Evolutionary conservation across 345 rosid species (phyloP), one percentile per base, ranked within the genome.

Genomic region (Arabis alpina): DNA sequence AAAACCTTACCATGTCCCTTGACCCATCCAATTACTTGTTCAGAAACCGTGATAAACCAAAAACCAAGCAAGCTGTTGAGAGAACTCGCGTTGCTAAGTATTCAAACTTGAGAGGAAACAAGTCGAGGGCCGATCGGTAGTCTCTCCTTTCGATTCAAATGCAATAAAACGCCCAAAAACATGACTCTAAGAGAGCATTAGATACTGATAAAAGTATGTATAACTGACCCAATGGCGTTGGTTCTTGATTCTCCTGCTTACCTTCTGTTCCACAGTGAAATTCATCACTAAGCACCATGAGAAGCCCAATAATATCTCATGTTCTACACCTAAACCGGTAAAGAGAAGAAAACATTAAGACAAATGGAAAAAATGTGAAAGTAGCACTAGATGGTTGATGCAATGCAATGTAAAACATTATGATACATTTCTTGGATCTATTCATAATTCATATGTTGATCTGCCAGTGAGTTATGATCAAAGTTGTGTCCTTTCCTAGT

Each of bases 41-140:
- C 37, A 1, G 1, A 34, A 5, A 34, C 37, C 37, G 37, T 3
- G 32, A 28, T 3, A 3, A 28, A 0, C 32, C 32, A 4, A 28
- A 28, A 28, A 4, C 4, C 5, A 28, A 28, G 32, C 32, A 3
- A 94, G 78, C 99, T 91, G 75, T 53, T 94, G 79, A 89, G 96
- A 24, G 97, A 94, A 72, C 82, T 94, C 10, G 97, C 99, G 0
- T 64, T 94, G 86, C 70, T 94, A 61, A 94, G 91, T 19, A 19
- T 62, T 94, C 97, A 11, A 94, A 83, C 80, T 80, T 85, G 82
- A 85, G 96, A 77, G 99, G 88, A 82, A 97, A 94, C 34, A 89
- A 89, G 96, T 70, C 97, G 97, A 0, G 95, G 97, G 24, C 97
- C 97, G 1, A 94, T 96, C 4, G 92, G 99, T 48, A 89, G 96